A percentile compares a stretch with the other conserved stretches of the same genome.
These are phyloP conservation scores for Elaeis oleifera DNA, from an alignment of 202 grass and related monocot species.

Conservation along the genomic window DNA sequence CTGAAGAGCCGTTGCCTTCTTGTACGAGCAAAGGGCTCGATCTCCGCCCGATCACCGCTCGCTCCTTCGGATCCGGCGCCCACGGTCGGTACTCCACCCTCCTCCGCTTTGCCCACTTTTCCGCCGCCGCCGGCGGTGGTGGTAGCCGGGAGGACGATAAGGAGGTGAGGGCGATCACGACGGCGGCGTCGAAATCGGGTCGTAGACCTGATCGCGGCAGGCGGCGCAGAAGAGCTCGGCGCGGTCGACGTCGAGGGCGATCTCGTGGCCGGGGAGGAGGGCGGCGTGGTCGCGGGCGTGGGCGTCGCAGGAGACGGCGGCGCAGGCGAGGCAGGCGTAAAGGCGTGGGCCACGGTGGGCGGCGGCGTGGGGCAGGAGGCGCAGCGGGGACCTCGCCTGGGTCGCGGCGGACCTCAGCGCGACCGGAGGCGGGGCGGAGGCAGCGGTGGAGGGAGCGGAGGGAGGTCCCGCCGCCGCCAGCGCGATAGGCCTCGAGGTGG, in stretches of 20 bases:
- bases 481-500: constrained; percentile 65
- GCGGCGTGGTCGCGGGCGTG: constrained; percentile 48
- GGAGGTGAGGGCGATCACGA: constrained; percentile 41
- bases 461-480: constrained; percentile 23
- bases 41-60: constrained; percentile 8
- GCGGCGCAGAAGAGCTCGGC: constrained; percentile 81
- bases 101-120: constrained; percentile 34
- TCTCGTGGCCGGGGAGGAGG: constrained; percentile 51
- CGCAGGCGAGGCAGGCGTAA: constrained; percentile 77
- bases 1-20: constrained; percentile 30
- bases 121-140: neutral
- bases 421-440: constrained; percentile 61
- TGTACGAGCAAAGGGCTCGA: constrained; percentile 8
- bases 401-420: constrained; percentile 57
- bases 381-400: constrained; percentile 44
- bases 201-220: constrained; percentile 86
- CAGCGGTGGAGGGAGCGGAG: constrained; percentile 75
- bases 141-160: neutral
- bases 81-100: constrained; percentile 59
- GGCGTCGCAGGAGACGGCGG: constrained; percentile 49
- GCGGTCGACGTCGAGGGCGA: constrained; percentile 79
- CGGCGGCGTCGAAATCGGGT: constrained; percentile 78
- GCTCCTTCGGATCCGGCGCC: constrained; percentile 57
- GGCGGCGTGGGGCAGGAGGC: constrained; percentile 29
- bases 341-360: constrained; percentile 26